Percentiles rank a stretch among this genome's conserved stretches.
phyloP scores from a whole-genome alignment of 2,329 filamentous ascomycete genomes.

The Diaporthe aspalathi region DNA sequence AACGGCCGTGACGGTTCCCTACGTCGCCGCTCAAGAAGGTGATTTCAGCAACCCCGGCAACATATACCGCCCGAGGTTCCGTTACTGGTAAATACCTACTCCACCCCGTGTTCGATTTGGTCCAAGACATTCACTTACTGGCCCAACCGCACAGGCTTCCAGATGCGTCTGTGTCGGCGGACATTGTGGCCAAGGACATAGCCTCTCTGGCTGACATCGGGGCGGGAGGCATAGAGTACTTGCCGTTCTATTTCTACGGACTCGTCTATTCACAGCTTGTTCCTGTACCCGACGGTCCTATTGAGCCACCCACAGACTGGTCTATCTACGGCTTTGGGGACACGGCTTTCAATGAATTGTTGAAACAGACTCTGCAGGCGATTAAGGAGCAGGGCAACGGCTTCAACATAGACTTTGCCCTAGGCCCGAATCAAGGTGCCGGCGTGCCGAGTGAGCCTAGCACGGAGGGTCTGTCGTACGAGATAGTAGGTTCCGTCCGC shows the following conservation, averaged over 20 bases:
- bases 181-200: slow-evolving; percentile 32
- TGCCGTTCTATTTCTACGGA: slow-evolving; percentile 36
- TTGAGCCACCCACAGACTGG: slow-evolving; percentile 34
- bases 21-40: slow-evolving; percentile 1
- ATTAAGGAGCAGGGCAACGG: slow-evolving; percentile 50
- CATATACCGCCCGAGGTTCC: slow-evolving; percentile 17
- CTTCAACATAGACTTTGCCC: slow-evolving; percentile 56
- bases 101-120: not conserved
- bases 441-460: slow-evolving; percentile 49
- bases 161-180: slow-evolving; percentile 22
- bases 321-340: slow-evolving; percentile 50
- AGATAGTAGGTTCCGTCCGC: slow-evolving; percentile 47
- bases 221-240: slow-evolving; percentile 32
- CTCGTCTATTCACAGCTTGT: not conserved
- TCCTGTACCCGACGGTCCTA: not conserved
- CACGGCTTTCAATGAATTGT: slow-evolving; percentile 41
- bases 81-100: slow-evolving; percentile 26
- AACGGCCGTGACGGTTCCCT: not conserved
- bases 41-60: slow-evolving; percentile 25
- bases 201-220: slow-evolving; percentile 16
- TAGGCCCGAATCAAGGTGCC: slow-evolving; percentile 60
- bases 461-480: slow-evolving; percentile 12
- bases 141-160: slow-evolving; percentile 5
- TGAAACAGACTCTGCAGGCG: slow-evolving; percentile 43
- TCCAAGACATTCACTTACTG: not conserved